Percentiles rank a stretch among this genome's conserved stretches.
Conservation (phyloP, 164 flowering plant genomes). For the Piper longum region DNA sequence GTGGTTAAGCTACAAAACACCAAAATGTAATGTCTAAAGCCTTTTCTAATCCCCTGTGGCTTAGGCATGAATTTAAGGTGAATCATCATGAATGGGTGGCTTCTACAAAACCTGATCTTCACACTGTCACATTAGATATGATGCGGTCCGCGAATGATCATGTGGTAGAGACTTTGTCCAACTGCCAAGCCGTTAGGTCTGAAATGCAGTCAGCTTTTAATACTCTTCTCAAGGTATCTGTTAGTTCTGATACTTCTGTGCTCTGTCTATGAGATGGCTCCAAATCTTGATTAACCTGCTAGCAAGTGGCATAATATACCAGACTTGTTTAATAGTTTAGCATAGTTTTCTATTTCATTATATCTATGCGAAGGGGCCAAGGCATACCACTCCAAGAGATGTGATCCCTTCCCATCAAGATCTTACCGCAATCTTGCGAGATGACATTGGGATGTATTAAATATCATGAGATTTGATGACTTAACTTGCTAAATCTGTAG, state of each 20-base stretch:
- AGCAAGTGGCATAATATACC: no score
- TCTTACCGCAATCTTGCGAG: no score
- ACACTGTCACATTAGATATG: conserved; percentile 28
- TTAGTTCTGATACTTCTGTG: neutral
- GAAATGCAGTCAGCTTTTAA: conserved; percentile 57
- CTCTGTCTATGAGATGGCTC: neutral
- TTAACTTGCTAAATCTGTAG: neutral
- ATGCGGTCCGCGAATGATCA: conserved; percentile 21
- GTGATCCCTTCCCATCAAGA: no score
- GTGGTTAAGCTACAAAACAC: neutral
- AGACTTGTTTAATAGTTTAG: no score
- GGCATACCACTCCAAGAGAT: no score
- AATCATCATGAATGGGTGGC: conserved; percentile 70
- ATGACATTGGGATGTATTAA: neutral
- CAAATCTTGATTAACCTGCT: no score
- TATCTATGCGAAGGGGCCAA: no score
- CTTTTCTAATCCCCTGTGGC: conserved; percentile 2
- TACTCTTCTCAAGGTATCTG: conserved; percentile 56
- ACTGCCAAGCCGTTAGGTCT: conserved; percentile 30
- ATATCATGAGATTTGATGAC: neutral
- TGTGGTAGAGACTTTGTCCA: conserved; percentile 27
- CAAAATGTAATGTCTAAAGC: neutral
- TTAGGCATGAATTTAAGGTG: conserved; percentile 64
- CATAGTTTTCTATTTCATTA: no score
- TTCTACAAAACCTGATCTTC: conserved; percentile 39